Evolutionary conservation across 1,139 yeast genomes (phyloP), one percentile per base, ranked within the genome.

Genomic region (Scheffersomyces stambukii): DNA sequence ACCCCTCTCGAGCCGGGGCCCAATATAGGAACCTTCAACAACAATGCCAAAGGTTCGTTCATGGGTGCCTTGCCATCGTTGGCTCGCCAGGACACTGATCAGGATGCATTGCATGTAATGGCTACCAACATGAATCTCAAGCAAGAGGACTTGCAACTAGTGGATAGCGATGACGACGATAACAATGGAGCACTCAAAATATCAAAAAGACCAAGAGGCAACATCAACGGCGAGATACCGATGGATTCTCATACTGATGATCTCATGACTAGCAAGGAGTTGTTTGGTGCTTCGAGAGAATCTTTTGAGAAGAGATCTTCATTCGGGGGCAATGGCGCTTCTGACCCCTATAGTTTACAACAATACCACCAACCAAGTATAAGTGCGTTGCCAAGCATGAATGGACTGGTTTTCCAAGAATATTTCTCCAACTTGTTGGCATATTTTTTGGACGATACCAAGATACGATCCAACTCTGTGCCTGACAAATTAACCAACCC

Each of bases 261-360:
- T 25, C 50, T 66, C 20, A 52, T 66, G 52, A 52, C 62, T 9
- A 64, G 64, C 6, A 57, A 55, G 31, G 73, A 67, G 40, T 46
- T 67, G 23, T 67, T 67, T 44, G 72, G 72, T 1, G 62, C 68
- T 2, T 68, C 70, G 1, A 41, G 64, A 31, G 58, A 58, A 27
- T 58, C 69, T 10, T 63, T 62, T 40, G 71, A 64, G 28, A 52
- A 57, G 32, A 49, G 54, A 18, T 49, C 57, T 1, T n/a, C n/a
- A n/a, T n/a, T n/a, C n/a, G n/a, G n/a, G n/a, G 42, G 32, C 17
- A 24, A 37, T n/a, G n/a, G n/a, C n/a, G n/a, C n/a, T n/a, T n/a
- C n/a, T n/a, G n/a, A n/a, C n/a, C n/a, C n/a, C n/a, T 6, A 18
- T 11, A 39, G 31, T 18, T 23, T 25, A 19, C 32, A 33, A 16